Percentiles rank a stretch among this genome's conserved stretches.
Conservation (phyloP, 2,329 filamentous ascomycete genomes). For the Ilyonectria robusta region DNA sequence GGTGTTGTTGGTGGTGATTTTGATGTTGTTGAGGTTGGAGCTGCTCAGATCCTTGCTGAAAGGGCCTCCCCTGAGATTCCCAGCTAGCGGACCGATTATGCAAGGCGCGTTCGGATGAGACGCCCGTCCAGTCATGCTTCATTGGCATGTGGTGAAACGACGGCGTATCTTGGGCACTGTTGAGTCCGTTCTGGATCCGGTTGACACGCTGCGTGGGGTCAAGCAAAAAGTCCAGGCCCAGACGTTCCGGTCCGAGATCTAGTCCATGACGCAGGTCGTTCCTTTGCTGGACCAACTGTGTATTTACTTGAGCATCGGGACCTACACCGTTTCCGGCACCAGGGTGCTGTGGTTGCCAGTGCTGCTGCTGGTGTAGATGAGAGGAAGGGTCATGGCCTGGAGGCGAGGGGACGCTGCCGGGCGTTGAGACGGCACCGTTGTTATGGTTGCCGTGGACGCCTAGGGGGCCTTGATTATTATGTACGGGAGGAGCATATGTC, state of each 20-base stretch:
- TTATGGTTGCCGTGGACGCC: conserved; percentile 33
- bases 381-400: conserved; percentile 37
- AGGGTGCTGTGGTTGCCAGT: conserved; percentile 16
- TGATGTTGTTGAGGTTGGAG: conserved; percentile 31
- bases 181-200: conserved; percentile 65
- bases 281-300: conserved; percentile 62
- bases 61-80: conserved; percentile 42
- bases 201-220: conserved; percentile 70
- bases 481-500: conserved; percentile 43
- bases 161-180: conserved; percentile 62
- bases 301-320: conserved; percentile 32
- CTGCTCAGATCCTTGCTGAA: conserved; percentile 35
- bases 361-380: conserved; percentile 34
- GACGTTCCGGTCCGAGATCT: conserved; percentile 74
- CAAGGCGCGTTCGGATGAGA: conserved; percentile 45
- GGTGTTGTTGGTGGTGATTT: conserved; percentile 21
- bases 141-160: conserved; percentile 62
- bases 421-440: conserved; percentile 48
- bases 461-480: conserved; percentile 37
- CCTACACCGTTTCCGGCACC: neutral
- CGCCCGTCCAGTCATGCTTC: conserved; percentile 65
- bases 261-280: conserved; percentile 68
- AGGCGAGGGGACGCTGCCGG: conserved; percentile 45
- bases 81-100: conserved; percentile 42
- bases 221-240: conserved; percentile 82